Base-by-base conservation (phyloP, 2,329 filamentous ascomycete genomes). In the Camptophora hylomeconis region DNA sequence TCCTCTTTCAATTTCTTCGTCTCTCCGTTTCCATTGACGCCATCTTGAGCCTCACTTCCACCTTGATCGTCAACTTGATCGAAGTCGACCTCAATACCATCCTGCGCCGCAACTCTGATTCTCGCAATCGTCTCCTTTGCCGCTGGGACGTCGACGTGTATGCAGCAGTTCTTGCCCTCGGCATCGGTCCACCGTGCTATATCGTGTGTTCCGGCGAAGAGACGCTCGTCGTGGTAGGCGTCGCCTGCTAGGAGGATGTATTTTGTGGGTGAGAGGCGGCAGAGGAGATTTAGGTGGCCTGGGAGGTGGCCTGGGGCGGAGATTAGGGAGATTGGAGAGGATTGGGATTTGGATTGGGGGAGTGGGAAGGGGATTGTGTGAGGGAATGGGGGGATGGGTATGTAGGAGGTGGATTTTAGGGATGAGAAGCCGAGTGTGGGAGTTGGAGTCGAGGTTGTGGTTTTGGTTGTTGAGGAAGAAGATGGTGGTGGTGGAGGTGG, bases 231-330 rank as follows among this genome's bases (percentile, higher is more conserved):
- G 37, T 53, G 51, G 26, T 47, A 53, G 6, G 47, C 38, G 31
- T 54, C 49, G 2, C 49, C 50, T 3, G 43, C 49, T 2, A 55
- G 41, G 30, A 47, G 49, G 5, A 51, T 34, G 17, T 36, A 47
- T 12, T 36, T 41, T 14, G 30, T 28, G 4, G 40, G 29, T 5
- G 42, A 42, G 15, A 36, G 38, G 13, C 27, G 35, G 32, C 38
- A 37, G 4, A 53, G 35, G 2, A 52, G 32, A 29, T 53, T 54
- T 26, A 52, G 44, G 33, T 53, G 50, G 1, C 47, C 49, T 3
- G 42, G 43, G 5, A 52, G 35, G 37, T 53, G 51, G 7, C 48
- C 47, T 0, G 51, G 50, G 1, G 45, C 41, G 29, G 50, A 36
- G 12, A 52, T 33, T 14, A 53, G 41, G 19, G 41, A 47, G 7